Evolutionary conservation across 2,329 filamentous ascomycete species (phyloP).

Genomic region (Penicillium sp.): DNA sequence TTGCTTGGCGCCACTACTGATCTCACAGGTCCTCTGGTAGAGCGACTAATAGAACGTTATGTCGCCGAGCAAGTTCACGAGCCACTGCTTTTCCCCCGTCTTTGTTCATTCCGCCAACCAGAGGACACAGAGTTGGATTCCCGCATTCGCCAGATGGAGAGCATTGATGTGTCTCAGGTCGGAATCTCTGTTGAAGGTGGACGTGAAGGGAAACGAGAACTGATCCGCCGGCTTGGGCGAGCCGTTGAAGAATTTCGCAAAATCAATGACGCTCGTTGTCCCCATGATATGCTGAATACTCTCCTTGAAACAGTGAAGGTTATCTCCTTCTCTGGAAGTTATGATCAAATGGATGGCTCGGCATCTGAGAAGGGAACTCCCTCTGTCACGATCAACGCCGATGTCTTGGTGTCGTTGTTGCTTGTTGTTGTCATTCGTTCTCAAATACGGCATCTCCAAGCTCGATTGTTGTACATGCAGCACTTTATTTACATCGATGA

Average conservation of each 20-base stretch:
- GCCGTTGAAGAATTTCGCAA: constrained; percentile 88
- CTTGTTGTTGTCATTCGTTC: constrained; percentile 90
- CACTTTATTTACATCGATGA: constrained; percentile 98
- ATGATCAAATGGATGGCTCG: constrained; percentile 39
- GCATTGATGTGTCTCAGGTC: constrained; percentile 90
- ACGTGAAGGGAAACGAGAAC: constrained; percentile 72
- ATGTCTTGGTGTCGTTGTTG: constrained; percentile 86
- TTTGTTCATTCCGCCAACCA: constrained; percentile 71
- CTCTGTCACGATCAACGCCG: constrained; percentile 71
- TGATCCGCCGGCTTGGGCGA: constrained; percentile 70
- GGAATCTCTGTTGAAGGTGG: constrained; percentile 83
- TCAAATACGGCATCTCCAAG: constrained; percentile 81
- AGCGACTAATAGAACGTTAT: constrained; percentile 91
- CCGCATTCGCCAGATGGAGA: constrained; percentile 89
- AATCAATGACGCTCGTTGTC: constrained; percentile 71
- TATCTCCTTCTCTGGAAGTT: constrained; percentile 64
- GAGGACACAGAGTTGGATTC: constrained; percentile 87
- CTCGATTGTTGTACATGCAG: constrained; percentile 87
- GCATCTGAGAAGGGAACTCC: constrained; percentile 53
- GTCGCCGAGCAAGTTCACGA: constrained; percentile 91
- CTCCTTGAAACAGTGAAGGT: constrained; percentile 78
- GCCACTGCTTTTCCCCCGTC: constrained; percentile 72
- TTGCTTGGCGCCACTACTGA: constrained; percentile 89
- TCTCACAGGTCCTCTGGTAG: constrained; percentile 84
- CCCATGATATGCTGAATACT: constrained; percentile 84